Evolutionary conservation across 768 basidiomycete genomes (phyloP), one percentile per base, ranked within the genome.

Genomic region (Paxillus rubicundulus): DNA sequence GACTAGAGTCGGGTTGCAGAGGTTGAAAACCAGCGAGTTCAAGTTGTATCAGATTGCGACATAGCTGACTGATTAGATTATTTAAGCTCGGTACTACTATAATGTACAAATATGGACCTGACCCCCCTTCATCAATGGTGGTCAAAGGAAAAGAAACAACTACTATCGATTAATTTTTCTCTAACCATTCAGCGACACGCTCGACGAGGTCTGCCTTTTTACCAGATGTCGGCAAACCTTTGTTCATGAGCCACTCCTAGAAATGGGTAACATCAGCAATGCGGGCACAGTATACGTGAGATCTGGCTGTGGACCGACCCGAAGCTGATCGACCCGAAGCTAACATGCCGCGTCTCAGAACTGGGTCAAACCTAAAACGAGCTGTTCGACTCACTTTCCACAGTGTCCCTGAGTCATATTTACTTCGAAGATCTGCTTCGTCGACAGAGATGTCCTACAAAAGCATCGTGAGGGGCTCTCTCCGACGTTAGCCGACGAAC

Each of bases 261-360:
- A 47, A 16, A 41, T 46, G 33, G 17, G 16, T 42, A n/a, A 41
- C 10, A 37, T 51, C 32, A 17, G 30, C 12, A 39, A 33, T 2
- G 9, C 9, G 30, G 18, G 10, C 34, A 2, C 0, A 12, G 5
- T 18, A 52, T 37, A 32, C 33, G 20, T 12, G 17, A 42, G 40
- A 57, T 24, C 24, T 24, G 39, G 50, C 0, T 37, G 34, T 37
- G 33, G n/a, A 55, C 75, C 52, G 55, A 87, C 88, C 80, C 87
- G 91, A 44, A 92, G 74, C 61, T 89, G 86, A 68, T 87, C 86
- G 55, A 89, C 85, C 16, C 81, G 82, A 56, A 91, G 74, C 89
- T 92, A 62, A 50, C 57, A 52, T 20, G 30, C 56, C 53, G 32
- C 30, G n/a, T 9, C 18, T 47, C 37, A 16, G 17, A 8, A 42